A percentile compares a stretch with the other conserved stretches of the same genome.
These are phyloP conservation scores for Psidium guajava DNA, from an alignment of 345 rosid species.

Conservation along the genomic window DNA sequence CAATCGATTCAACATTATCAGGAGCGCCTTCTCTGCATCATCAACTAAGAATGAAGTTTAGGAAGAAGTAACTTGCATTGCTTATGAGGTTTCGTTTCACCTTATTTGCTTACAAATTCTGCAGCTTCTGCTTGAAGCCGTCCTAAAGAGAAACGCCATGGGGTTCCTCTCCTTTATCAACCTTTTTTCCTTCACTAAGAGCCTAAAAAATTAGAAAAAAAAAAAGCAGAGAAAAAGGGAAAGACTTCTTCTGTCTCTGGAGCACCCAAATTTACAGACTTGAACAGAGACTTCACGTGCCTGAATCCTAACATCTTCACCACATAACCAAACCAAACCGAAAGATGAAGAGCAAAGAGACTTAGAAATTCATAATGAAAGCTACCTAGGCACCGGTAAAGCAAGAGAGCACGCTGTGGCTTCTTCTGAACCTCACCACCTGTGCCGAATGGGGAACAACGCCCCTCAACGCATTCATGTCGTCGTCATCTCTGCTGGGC, in stretches of 20 bases:
- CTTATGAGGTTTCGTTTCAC: background rate
- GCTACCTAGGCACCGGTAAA: slow-evolving; percentile 15
- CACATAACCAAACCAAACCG: background rate
- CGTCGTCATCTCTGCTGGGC: background rate
- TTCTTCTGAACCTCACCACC: slow-evolving; percentile 53
- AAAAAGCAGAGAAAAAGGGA: background rate
- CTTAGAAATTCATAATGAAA: background rate
- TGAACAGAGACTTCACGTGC: background rate
- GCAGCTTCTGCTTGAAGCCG: background rate
- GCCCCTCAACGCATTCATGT: background rate
- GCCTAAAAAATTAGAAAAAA: no score
- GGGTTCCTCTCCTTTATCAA: background rate
- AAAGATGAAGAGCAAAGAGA: background rate
- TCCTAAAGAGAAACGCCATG: background rate
- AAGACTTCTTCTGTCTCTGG: background rate
- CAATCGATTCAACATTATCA: background rate
- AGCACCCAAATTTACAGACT: background rate
- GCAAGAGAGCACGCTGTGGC: slow-evolving; percentile 45
- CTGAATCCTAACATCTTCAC: background rate
- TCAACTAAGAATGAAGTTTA: background rate
- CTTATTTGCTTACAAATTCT: background rate
- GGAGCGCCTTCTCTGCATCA: background rate
- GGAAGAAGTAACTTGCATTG: background rate
- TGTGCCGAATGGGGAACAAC: background rate
- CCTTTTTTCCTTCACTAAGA: background rate